Evolutionary conservation across 441 rosid genomes (phyloP).

Genomic region (Metrosideros polymorpha): DNA sequence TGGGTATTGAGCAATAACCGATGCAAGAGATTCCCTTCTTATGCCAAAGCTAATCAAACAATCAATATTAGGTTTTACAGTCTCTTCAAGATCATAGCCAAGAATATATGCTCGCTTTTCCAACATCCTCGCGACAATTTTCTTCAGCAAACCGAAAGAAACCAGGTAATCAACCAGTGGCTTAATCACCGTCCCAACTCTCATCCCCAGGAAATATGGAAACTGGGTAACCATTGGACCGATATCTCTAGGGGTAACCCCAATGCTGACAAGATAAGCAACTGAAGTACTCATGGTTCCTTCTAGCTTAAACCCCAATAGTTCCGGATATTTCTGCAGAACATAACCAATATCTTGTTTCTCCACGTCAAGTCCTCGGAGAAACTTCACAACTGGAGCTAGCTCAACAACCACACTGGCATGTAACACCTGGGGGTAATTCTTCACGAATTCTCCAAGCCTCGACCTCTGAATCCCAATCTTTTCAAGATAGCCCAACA

Average conservation of each 20-base stretch:
- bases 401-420: conserved; percentile 88
- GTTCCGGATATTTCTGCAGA: conserved; percentile 75
- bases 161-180: conserved; percentile 70
- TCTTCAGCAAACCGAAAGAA: conserved; percentile 65
- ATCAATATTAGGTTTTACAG: conserved; percentile 70
- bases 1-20: conserved; percentile 58
- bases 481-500: conserved; percentile 69
- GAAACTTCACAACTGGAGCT: conserved; percentile 73
- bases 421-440: conserved; percentile 65
- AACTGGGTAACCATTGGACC: conserved; percentile 89
- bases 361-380: conserved; percentile 79
- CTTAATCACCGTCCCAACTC: conserved; percentile 84
- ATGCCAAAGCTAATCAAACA: conserved; percentile 79
- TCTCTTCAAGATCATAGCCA: conserved; percentile 71
- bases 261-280: conserved; percentile 77
- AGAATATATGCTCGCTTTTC: conserved; percentile 72
- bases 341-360: conserved; percentile 73
- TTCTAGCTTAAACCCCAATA: conserved; percentile 89
- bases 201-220: conserved; percentile 77
- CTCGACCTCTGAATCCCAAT: conserved; percentile 53
- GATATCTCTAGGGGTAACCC: conserved; percentile 78
- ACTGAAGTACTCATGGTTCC: conserved; percentile 89
- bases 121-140: conserved; percentile 67
- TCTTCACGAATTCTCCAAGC: conserved; percentile 69
- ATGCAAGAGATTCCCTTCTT: conserved; percentile 43